Conservation (phyloP, 2,329 filamentous ascomycete genomes). For the Colletotrichum agaves region DNA sequence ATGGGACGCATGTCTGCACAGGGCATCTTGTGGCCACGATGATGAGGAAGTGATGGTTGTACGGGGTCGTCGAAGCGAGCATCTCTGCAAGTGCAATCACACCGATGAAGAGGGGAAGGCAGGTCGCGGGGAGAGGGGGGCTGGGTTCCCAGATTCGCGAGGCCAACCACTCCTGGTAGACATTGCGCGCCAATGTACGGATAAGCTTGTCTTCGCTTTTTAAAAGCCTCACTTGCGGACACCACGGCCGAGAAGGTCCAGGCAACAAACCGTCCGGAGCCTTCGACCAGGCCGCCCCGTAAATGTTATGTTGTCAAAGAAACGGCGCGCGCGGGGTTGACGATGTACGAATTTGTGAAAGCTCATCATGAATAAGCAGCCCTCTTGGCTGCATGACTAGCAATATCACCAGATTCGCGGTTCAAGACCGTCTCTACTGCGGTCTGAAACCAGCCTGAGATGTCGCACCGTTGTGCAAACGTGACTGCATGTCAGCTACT, state of each 20-base stretch:
- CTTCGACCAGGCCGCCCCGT: neutral
- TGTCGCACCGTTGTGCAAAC: constrained; percentile 15
- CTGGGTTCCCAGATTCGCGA: neutral
- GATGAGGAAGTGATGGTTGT: neutral
- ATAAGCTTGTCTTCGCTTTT: neutral
- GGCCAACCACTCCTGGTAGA: neutral
- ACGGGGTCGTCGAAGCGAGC: neutral
- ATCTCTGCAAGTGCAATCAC: neutral
- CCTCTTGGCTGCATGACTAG: constrained; percentile 7
- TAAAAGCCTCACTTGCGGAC: neutral
- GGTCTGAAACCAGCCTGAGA: constrained; percentile 18
- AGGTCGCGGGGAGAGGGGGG: neutral
- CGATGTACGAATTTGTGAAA: neutral
- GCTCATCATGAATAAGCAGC: neutral
- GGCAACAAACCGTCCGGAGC: neutral
- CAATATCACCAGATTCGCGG: neutral
- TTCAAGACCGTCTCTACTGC: neutral
- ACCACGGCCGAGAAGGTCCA: neutral
- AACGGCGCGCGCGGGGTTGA: neutral
- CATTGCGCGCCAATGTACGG: neutral
- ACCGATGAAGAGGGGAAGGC: neutral
- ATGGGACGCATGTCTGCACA: neutral
- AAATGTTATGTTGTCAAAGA: neutral
- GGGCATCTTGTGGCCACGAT: neutral
- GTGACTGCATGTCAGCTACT: constrained; percentile 20